Percentiles rank a stretch among this genome's conserved stretches.
Evolutionary conservation across 2,329 filamentous ascomycete species (phyloP).

Genomic region (Botrytis fabae): DNA sequence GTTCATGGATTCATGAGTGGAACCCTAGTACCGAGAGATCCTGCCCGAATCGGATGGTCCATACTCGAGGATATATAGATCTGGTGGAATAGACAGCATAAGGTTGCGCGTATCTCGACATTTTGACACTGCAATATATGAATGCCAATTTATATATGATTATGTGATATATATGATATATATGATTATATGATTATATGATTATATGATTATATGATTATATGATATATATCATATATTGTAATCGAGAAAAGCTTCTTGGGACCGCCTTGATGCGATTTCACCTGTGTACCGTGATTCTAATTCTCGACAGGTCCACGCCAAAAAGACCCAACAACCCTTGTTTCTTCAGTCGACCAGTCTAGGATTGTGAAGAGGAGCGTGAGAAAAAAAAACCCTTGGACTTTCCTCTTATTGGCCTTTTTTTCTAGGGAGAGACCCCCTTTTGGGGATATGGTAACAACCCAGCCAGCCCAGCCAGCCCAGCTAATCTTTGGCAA

Average conservation of each 20-base stretch:
- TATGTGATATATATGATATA: too few relatives aligned
- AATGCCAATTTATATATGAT: too few relatives aligned
- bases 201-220: too few relatives aligned
- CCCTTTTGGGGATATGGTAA: conserved; percentile 1
- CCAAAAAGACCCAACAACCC: background rate
- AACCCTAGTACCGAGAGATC: background rate
- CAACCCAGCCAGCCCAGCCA: background rate
- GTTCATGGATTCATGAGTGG: background rate
- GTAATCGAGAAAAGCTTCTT: background rate
- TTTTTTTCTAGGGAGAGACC: background rate
- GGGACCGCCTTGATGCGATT: background rate
- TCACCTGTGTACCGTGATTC: background rate
- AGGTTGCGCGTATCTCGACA: too few relatives aligned
- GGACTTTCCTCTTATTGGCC: background rate
- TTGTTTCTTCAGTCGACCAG: background rate
- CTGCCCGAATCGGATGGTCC: background rate
- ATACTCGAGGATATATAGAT: background rate
- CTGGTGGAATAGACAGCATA: too few relatives aligned
- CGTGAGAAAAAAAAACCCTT: background rate
- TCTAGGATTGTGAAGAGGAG: background rate
- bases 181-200: too few relatives aligned
- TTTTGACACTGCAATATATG: too few relatives aligned
- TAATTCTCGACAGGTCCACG: background rate
- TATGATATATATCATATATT: background rate
- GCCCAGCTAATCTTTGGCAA: background rate